Conservation (phyloP, 148 eudicot species). For the Amaranthus palmeri region DNA sequence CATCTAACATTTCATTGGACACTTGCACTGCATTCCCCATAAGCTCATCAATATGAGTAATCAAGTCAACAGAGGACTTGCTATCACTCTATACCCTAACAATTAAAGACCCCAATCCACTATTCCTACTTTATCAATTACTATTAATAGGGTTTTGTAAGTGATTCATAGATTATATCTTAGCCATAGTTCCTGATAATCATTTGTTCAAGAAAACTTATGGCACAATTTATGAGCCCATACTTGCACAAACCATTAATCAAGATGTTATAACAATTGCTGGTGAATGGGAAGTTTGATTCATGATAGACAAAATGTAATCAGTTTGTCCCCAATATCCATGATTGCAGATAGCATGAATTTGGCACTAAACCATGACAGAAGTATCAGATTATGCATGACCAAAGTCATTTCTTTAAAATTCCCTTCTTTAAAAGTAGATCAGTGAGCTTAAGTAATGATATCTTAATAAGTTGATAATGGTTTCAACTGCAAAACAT, state of each 20-base stretch:
- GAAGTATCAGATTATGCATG: constrained; percentile 39
- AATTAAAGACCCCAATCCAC: constrained; percentile 56
- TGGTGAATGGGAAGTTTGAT: constrained; percentile 47
- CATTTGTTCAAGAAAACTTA: constrained; percentile 62
- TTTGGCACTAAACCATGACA: constrained; percentile 58
- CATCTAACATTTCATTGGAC: constrained; percentile 45
- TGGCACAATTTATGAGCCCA: constrained; percentile 70
- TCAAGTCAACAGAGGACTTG: constrained; percentile 44
- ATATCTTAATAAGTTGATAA: constrained; percentile 57
- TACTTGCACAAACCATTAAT: constrained; percentile 78
- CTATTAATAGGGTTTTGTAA: constrained; percentile 68
- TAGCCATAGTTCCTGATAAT: constrained; percentile 39
- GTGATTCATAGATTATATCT: constrained; percentile 72
- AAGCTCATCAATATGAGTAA: constrained; percentile 75
- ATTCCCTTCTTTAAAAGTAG: constrained; percentile 45
- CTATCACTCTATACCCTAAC: constrained; percentile 41
- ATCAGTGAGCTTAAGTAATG: constrained; percentile 61
- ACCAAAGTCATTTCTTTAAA: constrained; percentile 46
- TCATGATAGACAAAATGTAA: constrained; percentile 59
- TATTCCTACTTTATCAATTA: constrained; percentile 67
- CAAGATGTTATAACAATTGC: constrained; percentile 63
- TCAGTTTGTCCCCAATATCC: constrained; percentile 62
- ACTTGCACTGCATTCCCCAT: constrained; percentile 68
- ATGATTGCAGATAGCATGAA: constrained; percentile 52
- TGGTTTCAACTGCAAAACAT: constrained; percentile 65